Base-by-base conservation (phyloP, 306 rosid species). In the Pachyrhizus erosus region DNA sequence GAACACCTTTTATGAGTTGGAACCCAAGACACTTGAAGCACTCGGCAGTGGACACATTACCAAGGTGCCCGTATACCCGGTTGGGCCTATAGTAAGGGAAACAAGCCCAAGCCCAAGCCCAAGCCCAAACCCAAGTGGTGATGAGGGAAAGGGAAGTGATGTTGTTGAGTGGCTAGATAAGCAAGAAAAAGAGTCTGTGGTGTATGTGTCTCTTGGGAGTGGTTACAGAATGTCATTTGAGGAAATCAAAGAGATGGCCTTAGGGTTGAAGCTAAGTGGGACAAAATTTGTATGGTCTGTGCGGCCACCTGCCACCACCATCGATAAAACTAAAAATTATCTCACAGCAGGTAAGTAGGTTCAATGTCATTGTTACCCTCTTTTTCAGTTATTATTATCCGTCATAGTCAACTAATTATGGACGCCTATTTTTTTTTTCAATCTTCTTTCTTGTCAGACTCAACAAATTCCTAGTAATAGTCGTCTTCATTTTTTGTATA, bases 261-360 rank as follows among this genome's bases (percentile, higher is more conserved):
- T 20, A 37, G 81, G 73, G 0, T 64, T 77, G 62, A 74, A 77
- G 10, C 51, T 65, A 2, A 77, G 82, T 48, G 82, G 23, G 11
- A 29, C 7, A 9, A 77, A 49, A 46, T 77, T 77, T 33, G 65
- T 77, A 1, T 77, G 82, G 82, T 64, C 49, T 5, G 0, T 77
- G 4, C 61, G 64, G 0, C 46, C 82, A 46, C 17, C 73, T 0
- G 9, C 26, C 6, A 46, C 2, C 17, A n/a, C n/a, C n/a, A n/a
- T n/a, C n/a, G n/a, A n/a, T n/a, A 64, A 77, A 33, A 0, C 29
- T 1, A 65, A 3, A 2, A 0, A 64, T 40, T 77, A 77, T 5
- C 33, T 77, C 51, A 77, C 82, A 5, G 49, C 64, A 29, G 81
- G 81, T 62, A n/a, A n/a, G n/a, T n/a, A n/a, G n/a, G n/a, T n/a